Conservation (phyloP, 176 grass and related monocot species). For the Ananas comosus region DNA sequence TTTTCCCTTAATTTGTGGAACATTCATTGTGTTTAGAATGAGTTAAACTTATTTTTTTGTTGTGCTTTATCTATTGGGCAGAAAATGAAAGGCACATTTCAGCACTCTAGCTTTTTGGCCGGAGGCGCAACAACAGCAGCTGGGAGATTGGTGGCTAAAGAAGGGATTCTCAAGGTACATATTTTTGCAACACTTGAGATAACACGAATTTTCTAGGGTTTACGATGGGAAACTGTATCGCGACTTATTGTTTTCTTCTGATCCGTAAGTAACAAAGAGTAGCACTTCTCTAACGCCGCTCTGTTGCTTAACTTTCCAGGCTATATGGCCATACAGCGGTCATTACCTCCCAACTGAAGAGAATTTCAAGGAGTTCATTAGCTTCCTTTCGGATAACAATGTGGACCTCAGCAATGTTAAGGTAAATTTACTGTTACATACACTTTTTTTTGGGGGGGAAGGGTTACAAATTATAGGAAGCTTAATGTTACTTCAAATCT, state of each 20-base stretch:
- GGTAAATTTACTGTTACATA: conserved; percentile 27
- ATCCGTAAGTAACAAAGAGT: neutral
- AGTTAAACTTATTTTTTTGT: conserved; percentile 7
- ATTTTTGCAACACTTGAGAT: neutral
- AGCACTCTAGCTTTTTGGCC: conserved; percentile 93
- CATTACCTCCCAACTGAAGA: conserved; percentile 93
- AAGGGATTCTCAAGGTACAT: conserved; percentile 60
- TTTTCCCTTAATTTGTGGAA: neutral
- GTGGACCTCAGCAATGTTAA: conserved; percentile 89
- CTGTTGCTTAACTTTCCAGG: conserved; percentile 23
- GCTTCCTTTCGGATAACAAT: conserved; percentile 72
- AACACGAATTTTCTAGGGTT: neutral
- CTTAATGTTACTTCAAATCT: too few relatives aligned
- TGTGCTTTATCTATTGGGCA: conserved; percentile 27
- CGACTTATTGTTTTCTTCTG: too few relatives aligned
- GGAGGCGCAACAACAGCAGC: conserved; percentile 81
- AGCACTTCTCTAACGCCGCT: neutral
- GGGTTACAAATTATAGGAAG: too few relatives aligned
- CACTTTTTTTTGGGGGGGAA: neutral
- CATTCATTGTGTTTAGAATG: neutral
- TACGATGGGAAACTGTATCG: too few relatives aligned
- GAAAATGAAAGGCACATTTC: conserved; percentile 93
- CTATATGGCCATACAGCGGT: conserved; percentile 98
- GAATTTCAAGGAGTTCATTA: conserved; percentile 86
- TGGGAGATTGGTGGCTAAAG: conserved; percentile 68